These are phyloP conservation scores for Podospora pseudocomata DNA, from an alignment of 495 filamentous ascomycete genomes.

Conservation along the genomic window DNA sequence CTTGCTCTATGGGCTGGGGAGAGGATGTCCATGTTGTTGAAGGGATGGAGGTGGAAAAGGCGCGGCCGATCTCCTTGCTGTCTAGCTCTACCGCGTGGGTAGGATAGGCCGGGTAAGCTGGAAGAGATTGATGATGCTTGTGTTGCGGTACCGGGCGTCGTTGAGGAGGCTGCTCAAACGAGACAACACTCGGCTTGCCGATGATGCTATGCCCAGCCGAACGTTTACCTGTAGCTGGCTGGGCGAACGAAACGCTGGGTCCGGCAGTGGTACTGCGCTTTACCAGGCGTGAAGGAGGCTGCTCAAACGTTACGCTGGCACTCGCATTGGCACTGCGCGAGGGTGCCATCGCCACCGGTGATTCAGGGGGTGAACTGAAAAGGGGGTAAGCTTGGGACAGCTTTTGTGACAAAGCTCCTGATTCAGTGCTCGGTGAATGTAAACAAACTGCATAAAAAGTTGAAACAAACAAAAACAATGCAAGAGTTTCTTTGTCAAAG, in stretches of 20 bases:
- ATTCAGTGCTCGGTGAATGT: not conserved
- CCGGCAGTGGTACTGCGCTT: not conserved
- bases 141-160: not conserved
- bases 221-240: not conserved
- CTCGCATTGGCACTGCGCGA: not conserved
- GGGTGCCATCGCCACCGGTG: not conserved
- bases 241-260: not conserved
- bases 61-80: not conserved
- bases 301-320: not conserved
- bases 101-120: not conserved
- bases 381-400: not conserved
- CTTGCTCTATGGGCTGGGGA: constrained; percentile 5
- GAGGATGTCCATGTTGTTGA: not conserved
- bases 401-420: not conserved
- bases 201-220: not conserved
- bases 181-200: not conserved
- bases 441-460: constrained; percentile 7
- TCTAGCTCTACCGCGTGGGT: not conserved
- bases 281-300: not conserved
- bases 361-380: not conserved
- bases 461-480: constrained; percentile 7
- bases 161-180: not conserved
- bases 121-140: not conserved
- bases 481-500: not conserved
- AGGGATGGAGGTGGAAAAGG: not conserved